Percentiles rank a stretch among this genome's conserved stretches.
These are phyloP conservation scores for Olyra latifolia DNA, from an alignment of 176 grass and related monocot species.

Conservation along the genomic window DNA sequence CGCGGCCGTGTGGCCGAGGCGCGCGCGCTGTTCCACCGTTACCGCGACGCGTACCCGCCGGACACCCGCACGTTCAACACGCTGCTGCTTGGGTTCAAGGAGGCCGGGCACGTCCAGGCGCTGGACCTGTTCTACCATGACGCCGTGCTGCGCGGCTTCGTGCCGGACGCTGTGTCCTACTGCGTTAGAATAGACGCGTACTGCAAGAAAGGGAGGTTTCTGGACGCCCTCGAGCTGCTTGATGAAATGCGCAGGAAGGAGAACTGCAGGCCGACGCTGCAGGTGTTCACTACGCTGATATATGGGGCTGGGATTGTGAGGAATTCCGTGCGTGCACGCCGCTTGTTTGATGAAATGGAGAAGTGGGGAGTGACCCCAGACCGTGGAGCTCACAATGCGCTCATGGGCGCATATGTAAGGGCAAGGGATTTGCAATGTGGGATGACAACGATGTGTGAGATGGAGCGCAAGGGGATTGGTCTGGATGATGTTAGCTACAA, in stretches of 20 bases:
- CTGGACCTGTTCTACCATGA: slow-evolving; percentile 92
- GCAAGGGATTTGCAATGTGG: slow-evolving; percentile 58
- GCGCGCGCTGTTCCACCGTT: slow-evolving; percentile 62
- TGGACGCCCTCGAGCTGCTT: slow-evolving; percentile 65
- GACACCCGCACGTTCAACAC: slow-evolving; percentile 76
- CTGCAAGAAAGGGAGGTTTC: slow-evolving; percentile 69
- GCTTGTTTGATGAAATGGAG: slow-evolving; percentile 75
- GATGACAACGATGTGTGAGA: slow-evolving; percentile 60
- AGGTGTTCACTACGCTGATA: slow-evolving; percentile 75
- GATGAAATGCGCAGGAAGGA: slow-evolving; percentile 59
- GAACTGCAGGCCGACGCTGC: slow-evolving; percentile 57
- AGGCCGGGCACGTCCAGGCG: slow-evolving; percentile 62
- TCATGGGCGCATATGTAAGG: slow-evolving; percentile 69
- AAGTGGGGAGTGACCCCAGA: slow-evolving; percentile 55
- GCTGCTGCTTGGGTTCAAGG: slow-evolving; percentile 87
- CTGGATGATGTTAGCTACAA: slow-evolving; percentile 82
- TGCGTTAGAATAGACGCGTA: slow-evolving; percentile 77
- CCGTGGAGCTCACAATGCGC: slow-evolving; percentile 65
- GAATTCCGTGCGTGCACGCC: slow-evolving; percentile 34
- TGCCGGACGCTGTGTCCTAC: slow-evolving; percentile 65
- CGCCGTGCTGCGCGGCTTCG: slow-evolving; percentile 64
- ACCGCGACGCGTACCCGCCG: slow-evolving; percentile 53
- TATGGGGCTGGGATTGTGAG: slow-evolving; percentile 72
- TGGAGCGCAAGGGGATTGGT: slow-evolving; percentile 56
- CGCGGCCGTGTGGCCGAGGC: slow-evolving; percentile 61